Base-by-base conservation (phyloP, 2,329 filamentous ascomycete genomes). In the Exserohilum rostratum region DNA sequence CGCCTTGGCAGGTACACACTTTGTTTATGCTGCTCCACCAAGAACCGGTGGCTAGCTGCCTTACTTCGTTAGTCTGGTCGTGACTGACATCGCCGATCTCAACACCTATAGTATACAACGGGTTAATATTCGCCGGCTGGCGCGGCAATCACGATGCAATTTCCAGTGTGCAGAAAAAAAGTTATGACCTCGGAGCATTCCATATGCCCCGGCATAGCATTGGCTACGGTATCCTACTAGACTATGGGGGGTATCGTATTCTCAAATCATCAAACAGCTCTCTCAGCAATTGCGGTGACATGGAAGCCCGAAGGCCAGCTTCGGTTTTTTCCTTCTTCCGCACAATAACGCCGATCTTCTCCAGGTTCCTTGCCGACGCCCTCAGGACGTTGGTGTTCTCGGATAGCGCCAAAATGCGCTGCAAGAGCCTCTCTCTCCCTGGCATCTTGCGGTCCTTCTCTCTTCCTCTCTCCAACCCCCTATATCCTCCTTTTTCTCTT, bases 181-280 rank as follows among this genome's bases (percentile, higher is more conserved):
- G 20, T 25, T 3, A n/a, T 46, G 46, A 13, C n/a, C 25, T 34
- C n/a, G 15, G 46, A 43, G 27, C 20, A 27, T 20, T 2, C n/a
- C 33, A 29, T 48, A 12, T n/a, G 27, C n/a, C 12, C 46, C 22
- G 35, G 27, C 33, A 29, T 25, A 9, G 12, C 33, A 50, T 34
- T 47, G 43, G 40, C 37, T 43, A 53, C 12, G 22, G 6, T 55
- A 49, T 10, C 22, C 18, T 50, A 50, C 40, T 46, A 18, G 13
- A 30, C 29, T 9, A 20, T 30, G 52, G 46, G 55, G 58, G 49
- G 55, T 59, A 55, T 50, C 51, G 29, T 42, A 17, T 44, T 35
- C 27, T 49, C 44, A 20, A 11, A 25, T 46, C 17, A 12, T 18
- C 25, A 18, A 27, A 20, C 53, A n/a, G n/a, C n/a, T n/a, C 57